These are phyloP conservation scores for Choanephora cucurbitarum DNA, from an alignment of 371 early-diverging fungal species.

Conservation along the genomic window DNA sequence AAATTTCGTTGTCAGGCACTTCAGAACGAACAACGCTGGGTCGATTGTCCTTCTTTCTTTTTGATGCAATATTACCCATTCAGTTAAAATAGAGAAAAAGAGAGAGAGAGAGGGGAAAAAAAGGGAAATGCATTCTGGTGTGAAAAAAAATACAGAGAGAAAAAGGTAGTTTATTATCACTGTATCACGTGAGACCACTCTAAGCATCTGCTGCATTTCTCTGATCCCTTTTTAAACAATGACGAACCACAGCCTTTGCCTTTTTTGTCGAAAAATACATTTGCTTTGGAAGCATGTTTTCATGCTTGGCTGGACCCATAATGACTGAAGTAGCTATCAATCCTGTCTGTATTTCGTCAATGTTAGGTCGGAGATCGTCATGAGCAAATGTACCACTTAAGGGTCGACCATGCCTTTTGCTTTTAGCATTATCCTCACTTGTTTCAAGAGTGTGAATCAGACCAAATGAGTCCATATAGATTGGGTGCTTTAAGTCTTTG, in stretches of 20 bases:
- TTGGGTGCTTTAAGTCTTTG: conserved; percentile 7
- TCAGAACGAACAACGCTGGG: conserved; percentile 46
- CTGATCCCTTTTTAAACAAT: conserved; percentile 17
- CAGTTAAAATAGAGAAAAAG: conserved; percentile 7
- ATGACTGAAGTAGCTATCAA: conserved; percentile 31
- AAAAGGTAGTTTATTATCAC: conserved; percentile 1
- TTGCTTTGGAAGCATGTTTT: conserved; percentile 8
- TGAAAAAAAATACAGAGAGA: conserved; percentile 12
- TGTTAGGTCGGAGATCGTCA: conserved; percentile 26
- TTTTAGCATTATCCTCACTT: conserved; percentile 4
- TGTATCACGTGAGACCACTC: conserved; percentile 11
- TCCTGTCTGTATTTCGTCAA: conserved; percentile 26
- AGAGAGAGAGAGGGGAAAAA: conserved; percentile 20
- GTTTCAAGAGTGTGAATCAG: not conserved
- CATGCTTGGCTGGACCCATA: conserved; percentile 24
- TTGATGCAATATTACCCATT: conserved; percentile 50
- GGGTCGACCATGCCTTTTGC: not conserved
- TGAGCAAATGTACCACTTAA: not conserved
- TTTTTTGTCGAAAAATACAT: conserved; percentile 37
- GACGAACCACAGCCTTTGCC: conserved; percentile 33
- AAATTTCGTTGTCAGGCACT: conserved; percentile 47
- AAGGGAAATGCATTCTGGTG: conserved; percentile 5
- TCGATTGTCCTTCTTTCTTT: conserved; percentile 43
- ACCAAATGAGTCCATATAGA: conserved; percentile 19
- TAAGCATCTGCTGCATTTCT: not conserved